These are phyloP conservation scores for Luvunga scandens DNA, from an alignment of 345 rosid genomes.

Conservation along the genomic window DNA sequence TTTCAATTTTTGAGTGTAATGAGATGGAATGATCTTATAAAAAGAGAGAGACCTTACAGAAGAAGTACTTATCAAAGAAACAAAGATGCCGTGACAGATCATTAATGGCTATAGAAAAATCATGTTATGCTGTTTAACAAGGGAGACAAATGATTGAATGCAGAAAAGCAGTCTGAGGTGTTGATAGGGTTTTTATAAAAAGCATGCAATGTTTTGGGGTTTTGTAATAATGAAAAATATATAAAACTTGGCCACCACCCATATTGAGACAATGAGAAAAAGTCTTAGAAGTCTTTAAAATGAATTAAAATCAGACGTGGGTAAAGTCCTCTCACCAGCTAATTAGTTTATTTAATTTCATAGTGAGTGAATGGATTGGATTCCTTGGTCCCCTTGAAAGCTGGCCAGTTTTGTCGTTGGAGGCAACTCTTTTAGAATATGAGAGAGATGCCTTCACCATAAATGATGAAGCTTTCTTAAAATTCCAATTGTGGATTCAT, in stretches of 20 bases:
- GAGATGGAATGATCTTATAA: no score
- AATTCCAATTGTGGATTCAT: constrained; percentile 16
- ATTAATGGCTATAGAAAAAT: constrained; percentile 22
- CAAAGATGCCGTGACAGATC: constrained; percentile 47
- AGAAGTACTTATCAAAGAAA: background rate
- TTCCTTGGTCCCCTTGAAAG: constrained; percentile 37
- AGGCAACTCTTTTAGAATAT: constrained; percentile 24
- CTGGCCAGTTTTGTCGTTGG: constrained; percentile 53
- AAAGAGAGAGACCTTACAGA: constrained; percentile 8
- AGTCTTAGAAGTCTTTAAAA: constrained; percentile 1
- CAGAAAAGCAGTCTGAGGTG: constrained; percentile 9
- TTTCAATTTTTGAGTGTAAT: no score
- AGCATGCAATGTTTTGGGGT: background rate
- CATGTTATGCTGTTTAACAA: constrained; percentile 21
- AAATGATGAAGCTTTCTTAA: background rate
- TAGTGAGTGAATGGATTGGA: constrained; percentile 17
- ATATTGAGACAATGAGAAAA: constrained; percentile 25
- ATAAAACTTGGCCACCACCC: constrained; percentile 12
- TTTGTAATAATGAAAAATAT: constrained; percentile 11
- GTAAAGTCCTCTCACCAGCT: constrained; percentile 19
- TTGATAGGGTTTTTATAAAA: background rate
- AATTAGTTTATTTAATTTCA: background rate
- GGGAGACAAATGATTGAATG: constrained; percentile 41
- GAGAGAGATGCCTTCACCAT: constrained; percentile 26
- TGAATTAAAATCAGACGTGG: constrained; percentile 31